These are phyloP conservation scores for Entomortierella beljakovae DNA, from an alignment of 192 early-diverging fungal genomes.

Conservation along the genomic window DNA sequence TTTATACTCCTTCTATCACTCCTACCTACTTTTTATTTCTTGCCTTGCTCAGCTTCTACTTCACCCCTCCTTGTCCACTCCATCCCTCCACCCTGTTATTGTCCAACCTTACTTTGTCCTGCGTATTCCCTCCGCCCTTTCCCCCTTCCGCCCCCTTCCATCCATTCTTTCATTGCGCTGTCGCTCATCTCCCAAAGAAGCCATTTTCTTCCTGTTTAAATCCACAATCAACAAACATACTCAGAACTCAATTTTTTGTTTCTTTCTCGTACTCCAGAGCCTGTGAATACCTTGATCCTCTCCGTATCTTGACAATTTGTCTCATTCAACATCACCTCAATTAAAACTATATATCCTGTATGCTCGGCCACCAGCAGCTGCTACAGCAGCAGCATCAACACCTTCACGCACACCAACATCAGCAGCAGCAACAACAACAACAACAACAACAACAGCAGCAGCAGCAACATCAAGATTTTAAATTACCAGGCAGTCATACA, in stretches of 20 bases:
- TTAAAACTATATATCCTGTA: slow-evolving; percentile 12
- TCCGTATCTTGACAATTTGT: neutral
- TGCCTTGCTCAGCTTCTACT: slow-evolving; percentile 6
- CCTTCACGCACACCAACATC: slow-evolving; percentile 19
- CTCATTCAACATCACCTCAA: neutral
- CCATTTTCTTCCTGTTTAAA: slow-evolving; percentile 13
- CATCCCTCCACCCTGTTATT: slow-evolving; percentile 1
- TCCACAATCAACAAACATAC: neutral
- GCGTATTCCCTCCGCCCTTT: neutral
- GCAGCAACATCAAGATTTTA: slow-evolving; percentile 13
- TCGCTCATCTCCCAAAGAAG: neutral
- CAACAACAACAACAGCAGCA: slow-evolving; percentile 22
- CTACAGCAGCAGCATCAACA: slow-evolving; percentile 49
- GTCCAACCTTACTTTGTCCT: neutral
- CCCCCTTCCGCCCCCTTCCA: neutral
- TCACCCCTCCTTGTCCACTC: neutral
- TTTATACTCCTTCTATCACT: neutral
- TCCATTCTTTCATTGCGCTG: slow-evolving; percentile 15
- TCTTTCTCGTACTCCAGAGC: neutral
- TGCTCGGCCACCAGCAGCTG: slow-evolving; percentile 55
- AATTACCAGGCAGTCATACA: neutral
- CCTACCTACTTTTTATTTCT: slow-evolving; percentile 1
- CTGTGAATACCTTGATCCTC: neutral
- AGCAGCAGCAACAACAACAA: slow-evolving; percentile 12
- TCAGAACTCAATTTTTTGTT: neutral